These are phyloP conservation scores for Apophysomyces elegans DNA, from an alignment of 371 early-diverging fungal genomes.

Conservation along the genomic window DNA sequence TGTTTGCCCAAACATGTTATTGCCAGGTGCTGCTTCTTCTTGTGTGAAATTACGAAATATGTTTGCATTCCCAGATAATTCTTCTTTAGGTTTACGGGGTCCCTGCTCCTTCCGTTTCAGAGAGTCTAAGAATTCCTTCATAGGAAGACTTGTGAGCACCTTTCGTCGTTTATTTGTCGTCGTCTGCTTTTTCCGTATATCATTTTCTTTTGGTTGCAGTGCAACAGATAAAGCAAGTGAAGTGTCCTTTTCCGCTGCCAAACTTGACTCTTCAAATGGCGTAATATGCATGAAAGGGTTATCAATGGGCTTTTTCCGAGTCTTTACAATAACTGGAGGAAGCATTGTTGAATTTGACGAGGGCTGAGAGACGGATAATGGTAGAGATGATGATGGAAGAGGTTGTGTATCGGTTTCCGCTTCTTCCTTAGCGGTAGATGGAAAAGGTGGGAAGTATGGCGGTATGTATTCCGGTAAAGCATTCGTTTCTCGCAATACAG, in stretches of 20 bases:
- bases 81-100: constrained; percentile 21
- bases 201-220: constrained; percentile 7
- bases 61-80: constrained; percentile 31
- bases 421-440: constrained; percentile 40
- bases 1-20: constrained; percentile 38
- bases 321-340: constrained; percentile 39
- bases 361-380: constrained; percentile 10
- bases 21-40: constrained; percentile 48
- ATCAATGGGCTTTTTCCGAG: constrained; percentile 44
- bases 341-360: constrained; percentile 20
- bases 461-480: constrained; percentile 45
- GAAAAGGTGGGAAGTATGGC: constrained; percentile 48
- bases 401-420: constrained; percentile 11
- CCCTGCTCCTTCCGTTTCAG: constrained; percentile 23
- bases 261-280: constrained; percentile 56
- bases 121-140: constrained; percentile 29
- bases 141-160: constrained; percentile 15
- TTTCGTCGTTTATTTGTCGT: constrained; percentile 19
- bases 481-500: constrained; percentile 11
- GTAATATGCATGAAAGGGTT: constrained; percentile 61
- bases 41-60: constrained; percentile 39
- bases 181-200: constrained; percentile 1
- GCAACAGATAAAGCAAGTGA: constrained; percentile 10
- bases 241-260: constrained; percentile 29
- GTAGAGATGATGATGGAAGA: constrained; percentile 10